Evolutionary conservation across 306 rosid genomes (phyloP).

Genomic region (Quercus bicolor): DNA sequence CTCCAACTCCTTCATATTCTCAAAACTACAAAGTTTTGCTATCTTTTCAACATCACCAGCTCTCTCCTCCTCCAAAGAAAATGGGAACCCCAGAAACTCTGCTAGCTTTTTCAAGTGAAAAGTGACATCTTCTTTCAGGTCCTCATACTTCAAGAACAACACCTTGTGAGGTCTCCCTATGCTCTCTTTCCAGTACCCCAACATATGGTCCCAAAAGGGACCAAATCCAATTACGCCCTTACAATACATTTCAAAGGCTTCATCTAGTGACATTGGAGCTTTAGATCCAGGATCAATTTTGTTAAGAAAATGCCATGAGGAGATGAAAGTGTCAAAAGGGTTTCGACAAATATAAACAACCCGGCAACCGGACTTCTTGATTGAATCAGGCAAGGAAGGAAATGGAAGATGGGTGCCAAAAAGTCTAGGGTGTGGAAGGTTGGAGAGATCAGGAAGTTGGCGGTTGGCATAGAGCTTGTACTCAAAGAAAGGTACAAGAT

Average conservation of each 20-base stretch:
- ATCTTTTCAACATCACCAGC: slow-evolving; percentile 35
- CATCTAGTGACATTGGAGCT: slow-evolving; percentile 22
- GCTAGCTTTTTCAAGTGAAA: slow-evolving; percentile 37
- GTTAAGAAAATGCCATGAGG: slow-evolving; percentile 34
- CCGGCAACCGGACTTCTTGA: slow-evolving; percentile 25
- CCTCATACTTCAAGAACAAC: slow-evolving; percentile 53
- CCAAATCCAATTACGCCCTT: slow-evolving; percentile 40
- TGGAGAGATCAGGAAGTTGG: slow-evolving; percentile 35
- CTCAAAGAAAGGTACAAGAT: slow-evolving; percentile 53
- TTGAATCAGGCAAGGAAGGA: slow-evolving; percentile 31
- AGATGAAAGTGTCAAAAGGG: slow-evolving; percentile 55
- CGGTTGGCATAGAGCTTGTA: slow-evolving; percentile 25
- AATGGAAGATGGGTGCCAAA: slow-evolving; percentile 57
- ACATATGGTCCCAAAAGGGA: slow-evolving; percentile 49
- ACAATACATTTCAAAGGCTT: slow-evolving; percentile 47
- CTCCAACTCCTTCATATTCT: slow-evolving; percentile 43
- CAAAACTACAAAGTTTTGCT: slow-evolving; percentile 43
- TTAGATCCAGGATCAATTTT: slow-evolving; percentile 7
- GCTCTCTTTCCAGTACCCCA: slow-evolving; percentile 59
- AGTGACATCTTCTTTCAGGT: slow-evolving; percentile 29
- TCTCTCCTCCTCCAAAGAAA: slow-evolving; percentile 40
- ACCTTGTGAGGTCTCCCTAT: slow-evolving; percentile 36
- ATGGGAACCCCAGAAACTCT: slow-evolving; percentile 36
- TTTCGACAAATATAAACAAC: slow-evolving; percentile 51
- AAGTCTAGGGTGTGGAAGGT: slow-evolving; percentile 34